Evolutionary conservation across 495 filamentous ascomycete species (phyloP).

Genomic region (Hypoxylon trugodes): DNA sequence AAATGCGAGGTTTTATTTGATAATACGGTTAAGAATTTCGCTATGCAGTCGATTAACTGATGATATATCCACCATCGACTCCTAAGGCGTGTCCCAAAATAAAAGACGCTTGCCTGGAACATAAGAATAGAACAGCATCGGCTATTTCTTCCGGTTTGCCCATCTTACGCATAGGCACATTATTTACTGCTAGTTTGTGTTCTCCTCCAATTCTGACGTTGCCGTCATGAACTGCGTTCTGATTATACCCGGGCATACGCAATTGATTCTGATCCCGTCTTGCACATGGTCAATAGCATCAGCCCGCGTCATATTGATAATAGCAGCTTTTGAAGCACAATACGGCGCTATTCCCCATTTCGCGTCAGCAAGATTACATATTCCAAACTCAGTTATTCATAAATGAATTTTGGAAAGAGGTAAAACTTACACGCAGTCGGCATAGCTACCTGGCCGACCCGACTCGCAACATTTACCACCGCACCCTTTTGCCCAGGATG

Average conservation of each 20-base stretch:
- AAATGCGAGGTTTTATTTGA: neutral
- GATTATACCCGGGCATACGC: constrained; percentile 62
- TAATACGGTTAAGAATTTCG: neutral
- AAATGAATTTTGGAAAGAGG: neutral
- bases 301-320: constrained; percentile 48
- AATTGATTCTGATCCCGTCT: constrained; percentile 60
- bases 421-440: constrained; percentile 54
- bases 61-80: constrained; percentile 64
- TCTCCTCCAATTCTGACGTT: constrained; percentile 44
- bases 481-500: constrained; percentile 55
- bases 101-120: constrained; percentile 58
- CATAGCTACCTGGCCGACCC: constrained; percentile 61
- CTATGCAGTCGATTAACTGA: constrained; percentile 32
- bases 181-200: constrained; percentile 52
- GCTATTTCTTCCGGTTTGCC: constrained; percentile 60
- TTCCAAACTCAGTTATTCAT: no score
- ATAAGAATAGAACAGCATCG: constrained; percentile 60
- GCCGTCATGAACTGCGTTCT: constrained; percentile 58
- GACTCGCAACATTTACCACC: constrained; percentile 64
- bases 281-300: constrained; percentile 63
- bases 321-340: constrained; percentile 45
- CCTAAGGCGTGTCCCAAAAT: constrained; percentile 61
- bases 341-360: constrained; percentile 42
- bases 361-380: neutral
- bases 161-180: constrained; percentile 61